Conservation (phyloP, 768 basidiomycete genomes). For the Lactarius psammicola region DNA sequence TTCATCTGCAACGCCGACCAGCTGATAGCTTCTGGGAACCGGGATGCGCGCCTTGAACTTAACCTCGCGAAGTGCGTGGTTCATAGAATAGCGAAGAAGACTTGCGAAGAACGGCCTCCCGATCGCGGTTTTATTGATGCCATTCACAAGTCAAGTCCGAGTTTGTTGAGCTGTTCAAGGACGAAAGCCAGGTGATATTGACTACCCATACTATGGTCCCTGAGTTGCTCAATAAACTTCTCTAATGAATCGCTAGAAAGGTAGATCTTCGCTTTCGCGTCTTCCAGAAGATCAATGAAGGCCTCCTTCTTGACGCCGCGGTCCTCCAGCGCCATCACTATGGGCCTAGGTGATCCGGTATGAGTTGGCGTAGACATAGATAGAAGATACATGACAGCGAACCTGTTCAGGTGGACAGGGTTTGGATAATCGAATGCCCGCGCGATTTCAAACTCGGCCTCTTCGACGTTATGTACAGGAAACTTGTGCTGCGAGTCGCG, state of each 20-base stretch:
- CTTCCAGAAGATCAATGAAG: constrained; percentile 62
- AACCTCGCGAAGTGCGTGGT: no score
- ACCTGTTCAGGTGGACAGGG: constrained; percentile 73
- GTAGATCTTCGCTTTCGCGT: no score
- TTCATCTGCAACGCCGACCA: no score
- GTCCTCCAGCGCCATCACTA: constrained; percentile 80
- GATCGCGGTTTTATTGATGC: no score
- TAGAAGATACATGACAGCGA: background rate
- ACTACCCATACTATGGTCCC: no score
- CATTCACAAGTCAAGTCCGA: constrained; percentile 52
- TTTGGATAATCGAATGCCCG: constrained; percentile 59
- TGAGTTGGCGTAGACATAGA: background rate
- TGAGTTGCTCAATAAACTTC: no score
- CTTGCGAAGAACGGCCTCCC: no score
- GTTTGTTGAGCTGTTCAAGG: constrained; percentile 47
- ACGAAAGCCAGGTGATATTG: constrained; percentile 52
- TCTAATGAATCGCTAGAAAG: no score
- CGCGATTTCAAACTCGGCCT: constrained; percentile 70
- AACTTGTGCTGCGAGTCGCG: constrained; percentile 80
- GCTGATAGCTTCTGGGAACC: no score
- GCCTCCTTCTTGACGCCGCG: constrained; percentile 57
- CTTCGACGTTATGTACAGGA: constrained; percentile 44
- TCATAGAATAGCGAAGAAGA: no score
- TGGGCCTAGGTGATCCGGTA: constrained; percentile 46
- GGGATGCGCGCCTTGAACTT: no score